Evolutionary conservation across 495 filamentous ascomycete genomes (phyloP), one percentile per base, ranked within the genome.

Genomic region (Penicillium pancosmium): DNA sequence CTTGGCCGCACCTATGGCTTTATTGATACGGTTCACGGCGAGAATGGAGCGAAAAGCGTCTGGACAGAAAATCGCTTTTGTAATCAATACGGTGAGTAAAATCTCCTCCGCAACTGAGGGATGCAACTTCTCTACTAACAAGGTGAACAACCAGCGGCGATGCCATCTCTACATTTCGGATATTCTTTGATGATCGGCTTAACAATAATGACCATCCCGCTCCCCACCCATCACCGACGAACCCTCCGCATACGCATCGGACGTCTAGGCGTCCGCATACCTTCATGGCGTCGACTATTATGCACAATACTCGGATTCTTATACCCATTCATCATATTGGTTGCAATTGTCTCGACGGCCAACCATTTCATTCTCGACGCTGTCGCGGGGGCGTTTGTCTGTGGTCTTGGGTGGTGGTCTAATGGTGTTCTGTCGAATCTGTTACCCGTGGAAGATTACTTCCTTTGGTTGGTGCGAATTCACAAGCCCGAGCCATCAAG

Each of bases 131-230:
- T 23, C 23, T 2, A 23, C 36, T 38, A 38, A 38, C 10, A 38
- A 4, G 12, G 8, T n/a, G 11, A n/a, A 1, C 27, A 31, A 31
- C 27, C 41, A 73, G 89, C 89, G 23, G 89, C 89, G 15, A 92
- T 92, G 89, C 89, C 89, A 7, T 87, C 86, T 15, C 80, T 92
- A 60, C 88, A 92, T 67, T 92, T 92, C 68, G 89, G 88, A 11
- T 92, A 91, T 65, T 86, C 89, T 6, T 83, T 92, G 34, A 82
- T 89, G 68, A 87, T 92, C 59, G 89, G 89, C 13, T 72, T 86
- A 16, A 91, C 88, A 0, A 81, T 91, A 55, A 78, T 84, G 70
- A 73, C 72, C 21, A 78, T 85, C 36, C 81, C 81, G 27, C 72
- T 83, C 19, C 70, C 73, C 33, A 64, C 66, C 11, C 70, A 72